These are phyloP conservation scores for Aplosporella prunicola DNA, from an alignment of 2,329 filamentous ascomycete genomes.

Conservation along the genomic window DNA sequence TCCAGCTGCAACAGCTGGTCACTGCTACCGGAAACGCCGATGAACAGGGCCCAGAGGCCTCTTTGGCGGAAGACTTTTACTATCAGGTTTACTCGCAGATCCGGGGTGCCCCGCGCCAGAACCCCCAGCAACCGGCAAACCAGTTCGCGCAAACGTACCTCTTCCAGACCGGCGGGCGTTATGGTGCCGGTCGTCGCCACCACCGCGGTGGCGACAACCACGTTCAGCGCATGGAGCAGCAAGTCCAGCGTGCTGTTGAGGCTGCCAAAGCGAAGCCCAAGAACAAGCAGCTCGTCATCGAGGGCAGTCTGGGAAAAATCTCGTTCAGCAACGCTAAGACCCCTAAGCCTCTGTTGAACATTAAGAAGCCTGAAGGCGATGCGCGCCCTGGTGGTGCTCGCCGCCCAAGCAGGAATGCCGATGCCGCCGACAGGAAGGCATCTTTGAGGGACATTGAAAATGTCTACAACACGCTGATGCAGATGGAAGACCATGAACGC, in stretches of 20 bases:
- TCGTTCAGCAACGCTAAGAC: conserved; percentile 99
- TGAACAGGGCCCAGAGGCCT: conserved; percentile 69
- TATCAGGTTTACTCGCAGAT: conserved; percentile 97
- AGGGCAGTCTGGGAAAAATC: conserved; percentile 93
- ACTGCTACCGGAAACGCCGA: conserved; percentile 81
- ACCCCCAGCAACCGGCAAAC: conserved; percentile 84
- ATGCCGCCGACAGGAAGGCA: conserved; percentile 66
- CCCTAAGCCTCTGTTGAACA: conserved; percentile 85
- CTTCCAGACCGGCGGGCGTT: conserved; percentile 82
- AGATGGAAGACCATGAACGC: conserved; percentile 86
- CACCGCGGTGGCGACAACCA: conserved; percentile 87
- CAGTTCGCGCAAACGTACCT: conserved; percentile 98
- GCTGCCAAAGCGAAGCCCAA: conserved; percentile 96
- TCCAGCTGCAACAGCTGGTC: conserved; percentile 92
- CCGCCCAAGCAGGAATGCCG: conserved; percentile 41
- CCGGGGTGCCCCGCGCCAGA: conserved; percentile 76
- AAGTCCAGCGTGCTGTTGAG: conserved; percentile 93
- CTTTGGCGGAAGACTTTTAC: conserved; percentile 89
- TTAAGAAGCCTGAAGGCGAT: conserved; percentile 72
- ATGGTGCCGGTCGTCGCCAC: conserved; percentile 60
- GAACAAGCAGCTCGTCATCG: conserved; percentile 92
- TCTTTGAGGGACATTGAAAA: conserved; percentile 79
- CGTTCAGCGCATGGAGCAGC: conserved; percentile 97
- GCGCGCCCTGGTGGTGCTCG: conserved; percentile 45
- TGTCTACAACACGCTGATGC: conserved; percentile 82